phyloP scores from a whole-genome alignment of 2,329 filamentous ascomycete species.

The Gaeumannomyces tritici region DNA sequence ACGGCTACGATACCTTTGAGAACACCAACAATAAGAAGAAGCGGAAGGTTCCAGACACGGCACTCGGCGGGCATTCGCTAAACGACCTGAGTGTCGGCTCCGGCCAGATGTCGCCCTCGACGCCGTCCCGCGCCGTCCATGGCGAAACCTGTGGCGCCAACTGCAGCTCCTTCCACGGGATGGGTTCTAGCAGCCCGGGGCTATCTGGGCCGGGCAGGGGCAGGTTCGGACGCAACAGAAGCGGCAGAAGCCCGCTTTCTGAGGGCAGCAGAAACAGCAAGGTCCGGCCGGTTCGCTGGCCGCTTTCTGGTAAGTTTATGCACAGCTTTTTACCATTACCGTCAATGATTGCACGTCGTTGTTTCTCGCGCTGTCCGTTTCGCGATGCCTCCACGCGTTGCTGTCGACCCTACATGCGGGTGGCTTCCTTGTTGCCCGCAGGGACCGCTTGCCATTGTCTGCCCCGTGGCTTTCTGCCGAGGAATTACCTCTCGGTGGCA shows the following conservation, averaged over 20 bases:
- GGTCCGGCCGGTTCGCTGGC: slow-evolving; percentile 32
- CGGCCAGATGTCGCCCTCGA: slow-evolving; percentile 4
- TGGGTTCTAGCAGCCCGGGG: slow-evolving; percentile 51
- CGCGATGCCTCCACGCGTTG: not conserved
- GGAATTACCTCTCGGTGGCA: not conserved
- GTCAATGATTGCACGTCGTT: not conserved
- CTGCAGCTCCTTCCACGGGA: slow-evolving; percentile 26
- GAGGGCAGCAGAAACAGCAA: slow-evolving; percentile 46
- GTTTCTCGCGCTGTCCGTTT: not conserved
- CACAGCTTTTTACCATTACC: not conserved
- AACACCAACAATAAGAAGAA: slow-evolving; percentile 99
- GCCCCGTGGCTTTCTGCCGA: not conserved
- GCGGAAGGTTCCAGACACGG: slow-evolving; percentile 81
- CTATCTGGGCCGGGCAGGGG: slow-evolving; percentile 81
- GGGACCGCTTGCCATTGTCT: not conserved
- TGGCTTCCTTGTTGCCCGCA: not conserved
- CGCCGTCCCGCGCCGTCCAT: slow-evolving; percentile 14
- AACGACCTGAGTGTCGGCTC: slow-evolving; percentile 17
- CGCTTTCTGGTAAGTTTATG: slow-evolving; percentile 33
- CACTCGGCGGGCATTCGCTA: slow-evolving; percentile 30
- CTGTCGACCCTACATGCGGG: not conserved
- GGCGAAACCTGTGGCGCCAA: slow-evolving; percentile 19
- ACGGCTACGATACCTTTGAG: slow-evolving; percentile 95
- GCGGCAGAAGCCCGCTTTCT: slow-evolving; percentile 50
- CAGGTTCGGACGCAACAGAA: slow-evolving; percentile 61